Percentiles rank a stretch among this genome's conserved stretches.
These are phyloP conservation scores for Ogataea henricii DNA, from an alignment of 805 yeast species.

Conservation along the genomic window DNA sequence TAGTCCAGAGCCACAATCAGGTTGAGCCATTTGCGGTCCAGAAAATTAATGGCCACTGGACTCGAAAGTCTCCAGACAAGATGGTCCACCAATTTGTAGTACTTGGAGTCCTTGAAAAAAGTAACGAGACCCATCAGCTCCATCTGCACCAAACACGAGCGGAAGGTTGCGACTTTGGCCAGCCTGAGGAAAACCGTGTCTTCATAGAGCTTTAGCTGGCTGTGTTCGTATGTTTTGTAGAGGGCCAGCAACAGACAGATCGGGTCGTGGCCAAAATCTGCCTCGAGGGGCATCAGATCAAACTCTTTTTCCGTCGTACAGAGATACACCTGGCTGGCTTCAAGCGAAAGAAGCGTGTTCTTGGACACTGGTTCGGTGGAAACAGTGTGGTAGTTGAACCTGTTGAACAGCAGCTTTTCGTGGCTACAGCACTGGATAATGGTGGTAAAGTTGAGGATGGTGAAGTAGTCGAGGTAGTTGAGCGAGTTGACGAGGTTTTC, in stretches of 20 bases:
- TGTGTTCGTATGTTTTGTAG: conserved; percentile 6
- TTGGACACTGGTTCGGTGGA: background rate
- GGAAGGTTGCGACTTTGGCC: conserved; percentile 1
- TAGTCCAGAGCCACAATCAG: conserved; percentile 14
- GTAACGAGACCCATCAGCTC: conserved; percentile 13
- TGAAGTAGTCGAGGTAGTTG: conserved; percentile 10
- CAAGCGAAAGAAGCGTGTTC: background rate
- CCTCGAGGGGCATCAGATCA: background rate
- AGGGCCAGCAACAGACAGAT: conserved; percentile 9
- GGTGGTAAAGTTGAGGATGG: conserved; percentile 11
- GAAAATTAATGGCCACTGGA: background rate
- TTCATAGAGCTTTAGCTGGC: conserved; percentile 6
- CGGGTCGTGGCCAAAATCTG: conserved; percentile 8
- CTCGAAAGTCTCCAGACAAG: conserved; percentile 14
- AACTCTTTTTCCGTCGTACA: conserved; percentile 11
- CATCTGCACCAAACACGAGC: conserved; percentile 12
- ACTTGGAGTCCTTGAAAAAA: conserved; percentile 9
- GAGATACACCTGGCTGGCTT: conserved; percentile 7
- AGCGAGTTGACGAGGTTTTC: conserved; percentile 11
- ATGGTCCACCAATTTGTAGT: conserved; percentile 12
- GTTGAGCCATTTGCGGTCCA: conserved; percentile 20
- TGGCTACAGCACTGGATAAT: conserved; percentile 12
- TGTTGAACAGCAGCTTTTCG: background rate
- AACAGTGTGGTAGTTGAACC: conserved; percentile 9
- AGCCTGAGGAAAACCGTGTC: conserved; percentile 8